Conservation (phyloP, 257 asterid genomes). For the Petrea volubilis region DNA sequence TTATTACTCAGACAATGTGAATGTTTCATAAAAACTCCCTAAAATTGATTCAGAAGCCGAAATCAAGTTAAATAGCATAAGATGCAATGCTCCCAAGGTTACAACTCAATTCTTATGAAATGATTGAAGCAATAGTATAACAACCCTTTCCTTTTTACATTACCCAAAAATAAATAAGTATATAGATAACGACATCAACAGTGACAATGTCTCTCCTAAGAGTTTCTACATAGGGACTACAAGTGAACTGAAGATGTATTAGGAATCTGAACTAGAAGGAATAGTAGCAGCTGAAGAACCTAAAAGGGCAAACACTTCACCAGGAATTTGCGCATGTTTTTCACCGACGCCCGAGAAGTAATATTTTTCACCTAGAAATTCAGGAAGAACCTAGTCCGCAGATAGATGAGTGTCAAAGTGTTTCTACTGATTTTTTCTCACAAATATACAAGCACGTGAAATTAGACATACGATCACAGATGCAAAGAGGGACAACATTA, state of each 20-base stretch:
- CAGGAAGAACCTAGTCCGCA: neutral
- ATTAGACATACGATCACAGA: neutral
- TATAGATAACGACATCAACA: neutral
- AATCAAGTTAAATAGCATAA: conserved; percentile 5
- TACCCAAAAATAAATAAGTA: neutral
- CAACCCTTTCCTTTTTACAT: no score
- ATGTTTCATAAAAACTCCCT: conserved; percentile 4
- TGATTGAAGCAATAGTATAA: no score
- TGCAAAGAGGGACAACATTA: neutral
- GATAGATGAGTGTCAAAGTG: neutral
- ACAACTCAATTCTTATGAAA: neutral
- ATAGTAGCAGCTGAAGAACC: conserved; percentile 1
- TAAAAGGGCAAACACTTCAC: neutral
- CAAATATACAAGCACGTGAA: conserved; percentile 1
- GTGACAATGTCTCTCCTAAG: neutral
- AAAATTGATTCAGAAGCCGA: conserved; percentile 14
- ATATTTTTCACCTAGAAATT: neutral
- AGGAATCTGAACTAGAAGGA: neutral
- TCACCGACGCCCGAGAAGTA: conserved; percentile 5
- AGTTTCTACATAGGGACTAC: conserved; percentile 3
- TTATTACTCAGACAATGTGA: neutral
- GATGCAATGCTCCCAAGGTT: neutral
- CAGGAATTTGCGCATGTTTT: neutral
- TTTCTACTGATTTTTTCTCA: neutral
- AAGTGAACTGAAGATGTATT: neutral